Base-by-base conservation (phyloP, 352 stramenopile species). In the Globisporangium paroecandrum region DNA sequence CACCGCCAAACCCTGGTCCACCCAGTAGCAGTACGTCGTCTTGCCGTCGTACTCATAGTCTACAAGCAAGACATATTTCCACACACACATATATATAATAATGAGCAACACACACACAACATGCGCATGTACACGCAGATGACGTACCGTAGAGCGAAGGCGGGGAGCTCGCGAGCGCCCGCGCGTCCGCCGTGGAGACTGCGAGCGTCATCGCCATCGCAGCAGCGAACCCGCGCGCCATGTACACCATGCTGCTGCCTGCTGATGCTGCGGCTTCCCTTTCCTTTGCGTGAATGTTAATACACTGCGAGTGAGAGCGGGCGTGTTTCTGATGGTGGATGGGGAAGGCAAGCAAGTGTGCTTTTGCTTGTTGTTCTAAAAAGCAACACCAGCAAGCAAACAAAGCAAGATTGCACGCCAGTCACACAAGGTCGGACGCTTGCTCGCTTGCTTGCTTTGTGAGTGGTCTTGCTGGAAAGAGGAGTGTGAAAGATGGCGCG, bases 21-120 rank as follows among this genome's bases (percentile, higher is more conserved):
- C 75, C 75, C 77, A 87, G 74, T 90, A 91, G 81, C 85, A 93
- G 66, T 91, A 91, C n/a, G 83, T 90, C 62, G 85, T 90, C 61
- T 77, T 76, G 65, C 81, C 82, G 63, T 91, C 82, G 47, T 90
- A 91, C 62, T 84, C 43, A 70, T 93, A 93, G 65, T 93, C 85
- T 91, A 60, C 25, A 61, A n/a, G 54, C n/a, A 24, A 62, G 7
- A 55, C 36, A 64, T 6, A 49, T 34, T 32, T 32, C 27, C 8
- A 49, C 38, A 51, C 22, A 58, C 20, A 55, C 22, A 58, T 12
- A 55, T 4, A 60, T 9, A 65, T n/a, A 6, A 57, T 20, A 8
- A 60, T 43, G 12, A 47, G 10, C 5, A 4, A 61, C 13, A 61
- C 32, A 27, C 13, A 47, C 20, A 12, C 20, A 41, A 61, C 25